Evolutionary conservation across 2,329 filamentous ascomycete species (phyloP), one percentile per base, ranked within the genome.

Genomic region (Colletotrichum sp.): DNA sequence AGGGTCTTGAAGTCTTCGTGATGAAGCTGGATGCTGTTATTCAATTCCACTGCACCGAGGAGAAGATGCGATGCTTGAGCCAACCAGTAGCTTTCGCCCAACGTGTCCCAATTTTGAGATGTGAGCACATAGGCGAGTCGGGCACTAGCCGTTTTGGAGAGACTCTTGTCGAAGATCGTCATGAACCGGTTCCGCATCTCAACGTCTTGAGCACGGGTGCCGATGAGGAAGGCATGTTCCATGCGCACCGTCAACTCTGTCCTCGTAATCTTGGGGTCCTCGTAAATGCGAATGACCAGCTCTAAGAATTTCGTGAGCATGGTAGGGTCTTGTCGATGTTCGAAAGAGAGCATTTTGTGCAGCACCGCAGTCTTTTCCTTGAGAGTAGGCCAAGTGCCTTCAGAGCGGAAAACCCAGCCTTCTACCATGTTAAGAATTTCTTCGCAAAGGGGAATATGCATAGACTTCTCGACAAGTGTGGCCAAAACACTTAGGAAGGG

Each of bases 301-400:
- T 98, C 95, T 74, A 99, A 89, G 87, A 98, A 99, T 82, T 96
- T 96, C 79, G 94, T 96, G 73, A 99, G 89, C 86, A 99, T 93
- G 1, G 94, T 95, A 36, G 93, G 91, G 82, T 98, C 96, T 32
- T 90, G 87, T 52, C 97, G 91, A 73, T 95, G 92, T 85, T 99
- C 97, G 79, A 99, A 99, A 0, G 96, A 93, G 19, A 98, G 88
- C 97, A 99, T 99, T 86, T 99, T 99, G 81, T 98, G 96, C n/a
- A 99, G 87, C 2, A 99, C 97, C 2, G 98, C 98, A 1, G 96
- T 98, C 88, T 99, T 99, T 85, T 99, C 98, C 84, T 99, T 99
- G 2, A 99, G 90, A 0, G 97, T 99, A 1, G 97, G 97, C 90
- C 97, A 98, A 3, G 96, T 97, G 78, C 98, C 97, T 74, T 95